Evolutionary conservation across 768 basidiomycete species (phyloP).

Genomic region (Chalciporus chontae): DNA sequence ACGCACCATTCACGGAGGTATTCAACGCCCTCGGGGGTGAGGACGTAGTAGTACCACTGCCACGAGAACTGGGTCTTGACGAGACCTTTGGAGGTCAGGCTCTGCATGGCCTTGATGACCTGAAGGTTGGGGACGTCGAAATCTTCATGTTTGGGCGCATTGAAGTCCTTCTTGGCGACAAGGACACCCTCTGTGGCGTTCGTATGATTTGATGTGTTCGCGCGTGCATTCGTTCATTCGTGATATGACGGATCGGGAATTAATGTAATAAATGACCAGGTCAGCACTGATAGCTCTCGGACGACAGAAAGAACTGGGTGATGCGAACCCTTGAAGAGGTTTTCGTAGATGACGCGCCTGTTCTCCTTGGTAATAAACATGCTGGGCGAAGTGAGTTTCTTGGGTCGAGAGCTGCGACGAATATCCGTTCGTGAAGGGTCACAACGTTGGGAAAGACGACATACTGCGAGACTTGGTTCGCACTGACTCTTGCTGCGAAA

Average conservation of each 20-base stretch:
- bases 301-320: not conserved
- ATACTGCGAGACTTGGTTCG: constrained; percentile 35
- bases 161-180: constrained; percentile 99
- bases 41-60: constrained; percentile 98
- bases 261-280: not conserved
- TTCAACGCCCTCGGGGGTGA: constrained; percentile 96
- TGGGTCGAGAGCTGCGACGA: constrained; percentile 29
- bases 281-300: not conserved
- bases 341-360: constrained; percentile 95
- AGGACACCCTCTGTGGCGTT: constrained; percentile 81
- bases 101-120: constrained; percentile 70
- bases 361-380: constrained; percentile 98
- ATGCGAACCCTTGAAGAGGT: constrained; percentile 96
- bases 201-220: not conserved
- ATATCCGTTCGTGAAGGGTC: not conserved
- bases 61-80: constrained; percentile 99
- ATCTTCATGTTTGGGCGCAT: constrained; percentile 95
- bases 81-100: constrained; percentile 69
- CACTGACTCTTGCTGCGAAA: constrained; percentile 33
- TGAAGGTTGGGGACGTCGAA: constrained; percentile 67
- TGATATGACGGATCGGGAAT: not conserved
- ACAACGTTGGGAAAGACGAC: constrained; percentile 12
- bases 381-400: constrained; percentile 37
- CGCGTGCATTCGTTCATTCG: not conserved
- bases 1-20: constrained; percentile 86